Evolutionary conservation across 306 rosid genomes (phyloP).

Genomic region (Oemleria cerasiformis): DNA sequence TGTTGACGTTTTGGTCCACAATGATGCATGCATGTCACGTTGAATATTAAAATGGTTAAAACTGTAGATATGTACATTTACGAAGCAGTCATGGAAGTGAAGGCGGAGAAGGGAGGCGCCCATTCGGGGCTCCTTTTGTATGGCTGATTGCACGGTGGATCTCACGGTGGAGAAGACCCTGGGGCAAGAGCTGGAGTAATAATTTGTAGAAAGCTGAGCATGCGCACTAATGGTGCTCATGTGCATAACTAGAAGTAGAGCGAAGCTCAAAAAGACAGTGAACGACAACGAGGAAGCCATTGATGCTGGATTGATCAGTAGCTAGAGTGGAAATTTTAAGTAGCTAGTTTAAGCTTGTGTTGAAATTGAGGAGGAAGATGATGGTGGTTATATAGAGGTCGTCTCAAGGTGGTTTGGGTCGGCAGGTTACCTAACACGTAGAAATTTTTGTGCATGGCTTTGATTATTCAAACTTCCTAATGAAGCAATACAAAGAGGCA

Average conservation of each 20-base stretch:
- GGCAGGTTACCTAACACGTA: conserved; percentile 61
- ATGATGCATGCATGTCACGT: neutral
- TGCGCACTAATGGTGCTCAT: conserved; percentile 43
- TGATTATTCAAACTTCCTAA: neutral
- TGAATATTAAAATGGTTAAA: neutral
- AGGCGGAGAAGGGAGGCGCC: conserved; percentile 95
- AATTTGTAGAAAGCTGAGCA: conserved; percentile 55
- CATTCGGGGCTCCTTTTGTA: conserved; percentile 71
- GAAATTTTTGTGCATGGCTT: conserved; percentile 32
- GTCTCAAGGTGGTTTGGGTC: conserved; percentile 30
- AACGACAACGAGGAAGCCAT: conserved; percentile 26
- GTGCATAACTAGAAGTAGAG: conserved; percentile 29
- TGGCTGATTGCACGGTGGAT: conserved; percentile 48
- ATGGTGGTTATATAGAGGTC: conserved; percentile 35
- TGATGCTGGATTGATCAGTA: neutral
- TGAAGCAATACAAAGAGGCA: neutral
- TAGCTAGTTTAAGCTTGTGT: too few relatives aligned
- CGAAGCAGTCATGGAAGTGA: conserved; percentile 89
- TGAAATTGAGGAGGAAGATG: neutral
- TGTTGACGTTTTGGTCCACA: conserved; percentile 2
- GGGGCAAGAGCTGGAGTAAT: conserved; percentile 63
- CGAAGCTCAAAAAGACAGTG: conserved; percentile 24
- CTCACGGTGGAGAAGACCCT: conserved; percentile 50
- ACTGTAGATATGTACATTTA: conserved; percentile 47
- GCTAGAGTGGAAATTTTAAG: neutral